These are phyloP conservation scores for Erodium chrysanthum DNA, from an alignment of 441 rosid species.

Conservation along the genomic window DNA sequence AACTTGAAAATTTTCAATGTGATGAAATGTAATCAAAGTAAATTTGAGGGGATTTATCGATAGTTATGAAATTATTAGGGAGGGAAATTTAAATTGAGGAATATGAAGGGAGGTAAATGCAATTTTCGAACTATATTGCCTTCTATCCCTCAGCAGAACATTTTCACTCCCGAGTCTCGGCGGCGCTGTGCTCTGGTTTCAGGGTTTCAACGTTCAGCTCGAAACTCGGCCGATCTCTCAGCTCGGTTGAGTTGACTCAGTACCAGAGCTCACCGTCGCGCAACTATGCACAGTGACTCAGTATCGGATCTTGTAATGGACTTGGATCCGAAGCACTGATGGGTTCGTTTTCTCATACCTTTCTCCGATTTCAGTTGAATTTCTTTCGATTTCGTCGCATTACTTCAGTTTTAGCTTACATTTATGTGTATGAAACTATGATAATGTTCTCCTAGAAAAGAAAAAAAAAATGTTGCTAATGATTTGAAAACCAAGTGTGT, in stretches of 20 bases:
- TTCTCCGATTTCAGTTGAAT: neutral
- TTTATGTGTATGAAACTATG: neutral
- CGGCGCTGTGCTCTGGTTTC: neutral
- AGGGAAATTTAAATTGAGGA: neutral
- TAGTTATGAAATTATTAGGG: neutral
- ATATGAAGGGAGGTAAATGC: neutral
- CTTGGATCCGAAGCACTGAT: conserved; percentile 93
- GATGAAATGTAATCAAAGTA: neutral
- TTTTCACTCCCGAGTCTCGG: neutral
- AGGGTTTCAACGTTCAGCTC: neutral
- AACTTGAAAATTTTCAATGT: no score
- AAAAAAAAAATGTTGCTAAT: neutral
- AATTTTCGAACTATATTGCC: neutral
- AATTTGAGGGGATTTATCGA: neutral
- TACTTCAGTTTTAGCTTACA: neutral
- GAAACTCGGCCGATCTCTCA: neutral
- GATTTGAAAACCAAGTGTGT: neutral
- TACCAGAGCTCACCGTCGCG: conserved; percentile 17
- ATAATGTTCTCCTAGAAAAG: neutral
- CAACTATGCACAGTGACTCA: conserved; percentile 76
- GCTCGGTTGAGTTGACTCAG: conserved; percentile 14
- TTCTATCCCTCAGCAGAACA: neutral
- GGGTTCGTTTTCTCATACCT: conserved; percentile 39
- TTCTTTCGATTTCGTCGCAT: neutral
- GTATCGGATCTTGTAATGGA: conserved; percentile 51